Percentiles rank a stretch among this genome's conserved stretches.
Evolutionary conservation across 768 basidiomycete species (phyloP).

Genomic region (Russula abietina): DNA sequence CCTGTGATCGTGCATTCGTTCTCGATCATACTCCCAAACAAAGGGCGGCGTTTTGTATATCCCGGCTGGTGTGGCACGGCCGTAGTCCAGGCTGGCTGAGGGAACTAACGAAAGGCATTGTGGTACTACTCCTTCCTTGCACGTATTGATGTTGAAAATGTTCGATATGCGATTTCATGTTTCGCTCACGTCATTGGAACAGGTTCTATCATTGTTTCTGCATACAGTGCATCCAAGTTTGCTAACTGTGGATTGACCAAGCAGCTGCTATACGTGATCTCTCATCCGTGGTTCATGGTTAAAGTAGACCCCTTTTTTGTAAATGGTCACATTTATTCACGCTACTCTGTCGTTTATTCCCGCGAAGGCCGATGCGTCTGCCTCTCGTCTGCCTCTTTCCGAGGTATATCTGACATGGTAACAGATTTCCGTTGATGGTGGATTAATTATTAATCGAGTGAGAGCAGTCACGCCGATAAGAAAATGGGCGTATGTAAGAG

Average conservation of each 20-base stretch:
- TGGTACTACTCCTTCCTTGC: no score
- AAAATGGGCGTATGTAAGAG: not conserved
- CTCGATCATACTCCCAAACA: conserved; percentile 21
- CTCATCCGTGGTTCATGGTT: not conserved
- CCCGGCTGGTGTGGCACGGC: conserved; percentile 79
- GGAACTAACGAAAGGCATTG: no score
- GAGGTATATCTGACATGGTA: not conserved
- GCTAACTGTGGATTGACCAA: conserved; percentile 26
- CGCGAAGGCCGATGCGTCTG: conserved; percentile 15
- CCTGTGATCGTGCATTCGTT: conserved; percentile 31
- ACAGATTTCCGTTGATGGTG: conserved; percentile 15
- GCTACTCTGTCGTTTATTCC: no score
- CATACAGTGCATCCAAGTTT: conserved; percentile 27
- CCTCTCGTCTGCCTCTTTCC: not conserved
- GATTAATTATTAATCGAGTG: conserved; percentile 3
- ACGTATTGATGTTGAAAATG: not conserved
- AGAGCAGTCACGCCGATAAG: not conserved
- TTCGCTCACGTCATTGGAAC: not conserved
- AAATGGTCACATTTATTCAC: not conserved
- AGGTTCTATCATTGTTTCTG: not conserved
- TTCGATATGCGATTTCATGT: not conserved
- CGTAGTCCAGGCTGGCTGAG: conserved; percentile 71
- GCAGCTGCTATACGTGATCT: conserved; percentile 9
- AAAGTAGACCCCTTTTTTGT: not conserved
- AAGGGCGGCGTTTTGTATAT: conserved; percentile 45